Percentiles rank a stretch among this genome's conserved stretches.
Conservation (phyloP, 2,329 filamentous ascomycete genomes). For the Zymoseptoria crescenta region DNA sequence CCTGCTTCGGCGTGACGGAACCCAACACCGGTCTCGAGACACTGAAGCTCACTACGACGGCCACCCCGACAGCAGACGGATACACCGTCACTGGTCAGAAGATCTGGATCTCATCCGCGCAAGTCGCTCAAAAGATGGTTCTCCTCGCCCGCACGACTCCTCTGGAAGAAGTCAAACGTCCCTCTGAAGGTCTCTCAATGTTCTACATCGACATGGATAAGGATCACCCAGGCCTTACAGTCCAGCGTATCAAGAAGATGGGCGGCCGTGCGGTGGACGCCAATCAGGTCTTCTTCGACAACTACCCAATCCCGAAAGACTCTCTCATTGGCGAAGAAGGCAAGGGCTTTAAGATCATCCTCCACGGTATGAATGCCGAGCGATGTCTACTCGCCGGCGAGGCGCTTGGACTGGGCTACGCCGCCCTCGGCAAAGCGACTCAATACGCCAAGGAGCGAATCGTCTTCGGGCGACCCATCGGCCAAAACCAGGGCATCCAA, state of each 20-base stretch:
- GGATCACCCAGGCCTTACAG: conserved; percentile 48
- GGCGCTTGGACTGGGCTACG: conserved; percentile 72
- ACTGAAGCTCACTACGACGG: conserved; percentile 58
- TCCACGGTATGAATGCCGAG: conserved; percentile 45
- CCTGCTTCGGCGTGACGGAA: conserved; percentile 80
- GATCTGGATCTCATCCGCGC: conserved; percentile 82
- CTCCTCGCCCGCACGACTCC: conserved; percentile 69
- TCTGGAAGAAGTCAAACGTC: conserved; percentile 57
- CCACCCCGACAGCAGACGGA: conserved; percentile 51
- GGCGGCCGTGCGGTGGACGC: conserved; percentile 74
- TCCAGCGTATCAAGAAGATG: conserved; percentile 76
- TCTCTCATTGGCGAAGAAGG: conserved; percentile 64
- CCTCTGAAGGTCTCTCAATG: conserved; percentile 67
- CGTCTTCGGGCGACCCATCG: conserved; percentile 52
- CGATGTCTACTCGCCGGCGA: conserved; percentile 57
- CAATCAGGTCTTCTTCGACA: conserved; percentile 83
- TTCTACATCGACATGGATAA: conserved; percentile 73
- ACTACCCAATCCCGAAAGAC: conserved; percentile 58
- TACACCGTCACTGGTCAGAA: conserved; percentile 72
- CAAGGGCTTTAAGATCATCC: conserved; percentile 64
- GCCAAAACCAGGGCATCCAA: conserved; percentile 52
- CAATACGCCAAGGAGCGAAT: conserved; percentile 42
- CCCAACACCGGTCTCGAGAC: conserved; percentile 75
- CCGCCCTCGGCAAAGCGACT: conserved; percentile 39
- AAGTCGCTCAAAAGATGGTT: conserved; percentile 77